phyloP scores from a whole-genome alignment of 1,139 yeast genomes.

The Hansenula sp. region DNA sequence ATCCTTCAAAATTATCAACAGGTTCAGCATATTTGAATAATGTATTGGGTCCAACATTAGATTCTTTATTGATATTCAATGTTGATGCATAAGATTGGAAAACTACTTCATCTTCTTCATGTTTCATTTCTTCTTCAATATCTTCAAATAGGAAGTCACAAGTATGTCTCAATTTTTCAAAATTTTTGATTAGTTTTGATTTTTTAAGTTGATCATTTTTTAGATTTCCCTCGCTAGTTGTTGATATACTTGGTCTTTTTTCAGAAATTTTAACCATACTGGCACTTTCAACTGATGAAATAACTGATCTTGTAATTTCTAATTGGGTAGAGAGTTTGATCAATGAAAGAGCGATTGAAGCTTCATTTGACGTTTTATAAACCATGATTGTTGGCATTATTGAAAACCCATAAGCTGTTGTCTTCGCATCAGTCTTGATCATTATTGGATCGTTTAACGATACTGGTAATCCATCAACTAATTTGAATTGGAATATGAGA shows the following conservation, averaged over 20 bases:
- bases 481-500: constrained; percentile 41
- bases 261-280: background rate
- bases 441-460: constrained; percentile 40
- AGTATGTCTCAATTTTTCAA: no score
- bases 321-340: constrained; percentile 12
- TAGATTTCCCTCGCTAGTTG: constrained; percentile 2
- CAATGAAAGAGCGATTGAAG: background rate
- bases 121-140: constrained; percentile 5
- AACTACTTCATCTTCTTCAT: constrained; percentile 4
- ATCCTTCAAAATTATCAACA: constrained; percentile 25
- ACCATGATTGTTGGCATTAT: constrained; percentile 5
- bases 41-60: constrained; percentile 18
- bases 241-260: constrained; percentile 6
- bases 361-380: constrained; percentile 2
- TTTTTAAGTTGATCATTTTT: no score
- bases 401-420: background rate
- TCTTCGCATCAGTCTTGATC: constrained; percentile 16
- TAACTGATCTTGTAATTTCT: constrained; percentile 5
- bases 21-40: constrained; percentile 23
- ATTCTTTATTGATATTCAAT: constrained; percentile 8
- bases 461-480: constrained; percentile 34
- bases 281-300: background rate
- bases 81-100: constrained; percentile 15
- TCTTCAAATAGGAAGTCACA: no score
- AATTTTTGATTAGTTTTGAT: no score